Conservation (phyloP, 1,284 basidiomycete species). For the Pascua guehoae region DNA sequence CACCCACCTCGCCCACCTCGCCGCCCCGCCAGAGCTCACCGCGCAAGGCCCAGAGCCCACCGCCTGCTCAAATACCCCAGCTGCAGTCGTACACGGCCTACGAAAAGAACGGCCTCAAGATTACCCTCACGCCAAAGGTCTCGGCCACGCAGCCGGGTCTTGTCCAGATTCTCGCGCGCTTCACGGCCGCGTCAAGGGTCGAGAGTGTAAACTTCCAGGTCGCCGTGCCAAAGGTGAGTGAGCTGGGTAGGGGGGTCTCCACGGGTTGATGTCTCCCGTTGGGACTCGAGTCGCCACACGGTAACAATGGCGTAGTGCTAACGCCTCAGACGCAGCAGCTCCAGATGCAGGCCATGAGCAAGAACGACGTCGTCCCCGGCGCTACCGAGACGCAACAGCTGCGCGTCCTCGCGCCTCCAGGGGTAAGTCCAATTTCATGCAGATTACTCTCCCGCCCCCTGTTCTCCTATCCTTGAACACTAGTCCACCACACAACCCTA, state of each 20-base stretch:
- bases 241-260: too few relatives aligned
- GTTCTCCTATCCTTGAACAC: too few relatives aligned
- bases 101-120: slow-evolving; percentile 81
- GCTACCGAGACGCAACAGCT: slow-evolving; percentile 89
- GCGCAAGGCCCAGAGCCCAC: slow-evolving; percentile 26
- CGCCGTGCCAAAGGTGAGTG: slow-evolving; percentile 85
- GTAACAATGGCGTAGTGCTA: not conserved
- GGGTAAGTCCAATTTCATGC: slow-evolving; percentile 58
- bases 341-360: slow-evolving; percentile 97
- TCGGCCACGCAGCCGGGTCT: slow-evolving; percentile 74
- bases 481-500: too few relatives aligned
- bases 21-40: slow-evolving; percentile 16
- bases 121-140: slow-evolving; percentile 83
- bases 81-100: slow-evolving; percentile 79
- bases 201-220: slow-evolving; percentile 87
- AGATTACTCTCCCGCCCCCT: too few relatives aligned
- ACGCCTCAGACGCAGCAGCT: slow-evolving; percentile 80
- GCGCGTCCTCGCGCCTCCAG: slow-evolving; percentile 80
- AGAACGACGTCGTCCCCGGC: slow-evolving; percentile 70
- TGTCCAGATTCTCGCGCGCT: slow-evolving; percentile 84
- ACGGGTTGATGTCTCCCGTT: not conserved
- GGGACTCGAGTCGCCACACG: not conserved
- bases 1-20: slow-evolving; percentile 22
- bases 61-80: slow-evolving; percentile 50
- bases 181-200: slow-evolving; percentile 65